phyloP scores from a whole-genome alignment of 306 rosid species.

The Fagus sylvatica region DNA sequence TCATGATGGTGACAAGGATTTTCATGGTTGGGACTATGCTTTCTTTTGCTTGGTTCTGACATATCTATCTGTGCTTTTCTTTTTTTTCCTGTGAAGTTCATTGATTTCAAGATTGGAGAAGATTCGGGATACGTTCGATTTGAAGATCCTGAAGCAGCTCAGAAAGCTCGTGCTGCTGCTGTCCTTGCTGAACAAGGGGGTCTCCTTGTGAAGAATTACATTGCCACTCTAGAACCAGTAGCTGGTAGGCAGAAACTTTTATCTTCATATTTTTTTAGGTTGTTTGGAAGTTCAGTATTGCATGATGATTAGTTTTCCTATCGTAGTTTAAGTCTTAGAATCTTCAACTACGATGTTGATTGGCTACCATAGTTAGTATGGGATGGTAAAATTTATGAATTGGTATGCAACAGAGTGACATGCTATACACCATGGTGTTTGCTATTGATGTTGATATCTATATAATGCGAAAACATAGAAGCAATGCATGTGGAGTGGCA shows the following conservation, averaged over 20 bases:
- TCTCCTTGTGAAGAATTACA: slow-evolving; percentile 67
- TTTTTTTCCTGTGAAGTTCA: slow-evolving; percentile 44
- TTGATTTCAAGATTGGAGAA: slow-evolving; percentile 88
- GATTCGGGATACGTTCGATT: slow-evolving; percentile 79
- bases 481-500: background rate
- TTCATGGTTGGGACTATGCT: background rate
- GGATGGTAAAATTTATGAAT: background rate
- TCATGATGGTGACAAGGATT: background rate
- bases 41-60: slow-evolving; percentile 23
- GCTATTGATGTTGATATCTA: background rate
- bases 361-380: background rate
- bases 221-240: slow-evolving; percentile 74
- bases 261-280: background rate
- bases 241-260: slow-evolving; percentile 49
- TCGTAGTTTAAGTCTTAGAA: background rate
- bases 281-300: background rate
- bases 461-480: background rate
- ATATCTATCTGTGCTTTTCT: background rate
- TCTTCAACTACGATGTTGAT: background rate
- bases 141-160: slow-evolving; percentile 77
- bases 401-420: background rate
- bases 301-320: background rate
- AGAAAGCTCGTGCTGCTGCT: slow-evolving; percentile 89
- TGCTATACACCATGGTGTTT: background rate
- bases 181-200: slow-evolving; percentile 75